Evolutionary conservation across 441 rosid genomes (phyloP), one percentile per base, ranked within the genome.

Genomic region (Oxalis stricta): DNA sequence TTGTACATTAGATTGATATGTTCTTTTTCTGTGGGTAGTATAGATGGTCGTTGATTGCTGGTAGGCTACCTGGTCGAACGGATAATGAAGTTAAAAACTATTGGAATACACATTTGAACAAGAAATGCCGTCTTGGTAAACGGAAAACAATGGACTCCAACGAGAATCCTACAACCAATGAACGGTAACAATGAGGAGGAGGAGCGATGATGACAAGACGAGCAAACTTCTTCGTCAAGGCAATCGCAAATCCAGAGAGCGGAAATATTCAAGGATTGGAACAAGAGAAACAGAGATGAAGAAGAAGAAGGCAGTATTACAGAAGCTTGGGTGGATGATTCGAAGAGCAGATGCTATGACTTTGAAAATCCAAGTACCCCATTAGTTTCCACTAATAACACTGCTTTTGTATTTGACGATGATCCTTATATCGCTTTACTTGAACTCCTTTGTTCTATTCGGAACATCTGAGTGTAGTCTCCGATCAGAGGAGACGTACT

Each of bases 11-110:
- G n/a, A n/a, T n/a, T n/a, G n/a, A n/a, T n/a, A n/a, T n/a, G n/a
- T n/a, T n/a, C n/a, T n/a, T n/a, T n/a, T n/a, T n/a, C n/a, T n/a
- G n/a, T n/a, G n/a, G n/a, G n/a, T n/a, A n/a, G 0, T 32, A 41
- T 22, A 66, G 68, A 41, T 66, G 72, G 72, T 61, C 72, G 13
- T 38, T 66, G 26, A 66, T 66, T 41, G 71, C 71, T 10, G 71
- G 71, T 16, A 57, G 71, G 30, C 55, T 66, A 22, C 72, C 72
- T 3, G 72, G 72, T 31, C 64, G 71, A 56, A 60, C 71, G 18
- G 71, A 65, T 65, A 65, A 77, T 13, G 85, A 77, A 47, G 76
- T 74, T 45, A 71, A 77, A 63, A 77, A 77, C 70, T 74, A 74
- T 4, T 65, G 71, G 71, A 61, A 66, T 48, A 54, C 72, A 9